Evolutionary conservation across 805 yeast genomes (phyloP).

Genomic region (Naumovozyma castellii): DNA sequence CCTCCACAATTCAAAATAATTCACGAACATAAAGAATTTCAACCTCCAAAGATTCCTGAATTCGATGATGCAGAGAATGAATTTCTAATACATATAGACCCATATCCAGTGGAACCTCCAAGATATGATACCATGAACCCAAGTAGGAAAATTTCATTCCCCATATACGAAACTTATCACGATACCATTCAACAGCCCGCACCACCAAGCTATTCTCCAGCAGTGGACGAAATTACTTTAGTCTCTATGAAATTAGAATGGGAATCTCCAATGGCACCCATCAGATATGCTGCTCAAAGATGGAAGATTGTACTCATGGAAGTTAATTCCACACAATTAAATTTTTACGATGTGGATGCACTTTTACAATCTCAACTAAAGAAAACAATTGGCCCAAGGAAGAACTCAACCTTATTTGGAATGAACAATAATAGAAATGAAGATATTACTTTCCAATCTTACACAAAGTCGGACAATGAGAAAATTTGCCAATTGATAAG

Average conservation of each 20-base stretch:
- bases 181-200: conserved; percentile 16
- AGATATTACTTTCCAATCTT: background rate
- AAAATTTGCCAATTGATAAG: conserved; percentile 4
- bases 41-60: background rate
- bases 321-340: conserved; percentile 77
- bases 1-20: conserved; percentile 1
- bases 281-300: conserved; percentile 43
- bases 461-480: background rate
- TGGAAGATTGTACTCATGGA: conserved; percentile 69
- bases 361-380: background rate
- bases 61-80: conserved; percentile 13
- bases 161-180: conserved; percentile 31
- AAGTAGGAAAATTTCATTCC: conserved; percentile 21
- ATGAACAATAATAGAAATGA: background rate
- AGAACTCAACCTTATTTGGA: background rate
- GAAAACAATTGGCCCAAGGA: background rate
- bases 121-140: conserved; percentile 21
- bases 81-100: conserved; percentile 29
- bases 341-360: conserved; percentile 44
- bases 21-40: background rate
- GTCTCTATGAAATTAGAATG: conserved; percentile 65
- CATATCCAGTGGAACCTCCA: conserved; percentile 31
- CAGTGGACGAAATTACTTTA: conserved; percentile 50
- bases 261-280: conserved; percentile 62
- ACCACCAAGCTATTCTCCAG: conserved; percentile 61